Percentiles rank a stretch among this genome's conserved stretches.
Conservation (phyloP, 257 asterid genomes). For the Phtheirospermum japonicum region DNA sequence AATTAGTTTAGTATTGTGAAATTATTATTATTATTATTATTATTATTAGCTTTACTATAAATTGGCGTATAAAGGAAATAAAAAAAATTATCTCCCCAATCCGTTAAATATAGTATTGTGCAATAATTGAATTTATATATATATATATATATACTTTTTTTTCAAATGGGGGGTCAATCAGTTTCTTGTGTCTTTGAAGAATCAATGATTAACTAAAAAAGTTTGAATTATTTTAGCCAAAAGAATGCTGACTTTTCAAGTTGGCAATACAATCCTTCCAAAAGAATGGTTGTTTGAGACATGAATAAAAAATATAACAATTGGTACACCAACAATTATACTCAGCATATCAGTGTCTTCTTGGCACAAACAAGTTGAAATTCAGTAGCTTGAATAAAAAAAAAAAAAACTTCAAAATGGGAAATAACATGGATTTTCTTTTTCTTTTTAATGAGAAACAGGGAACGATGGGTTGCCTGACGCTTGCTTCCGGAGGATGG, state of each 20-base stretch:
- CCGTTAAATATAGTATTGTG: too few relatives aligned
- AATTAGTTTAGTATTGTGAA: too few relatives aligned
- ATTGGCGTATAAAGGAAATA: too few relatives aligned
- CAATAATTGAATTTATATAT: too few relatives aligned
- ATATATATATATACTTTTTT: too few relatives aligned
- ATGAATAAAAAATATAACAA: not conserved
- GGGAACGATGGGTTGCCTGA: conserved; percentile 62
- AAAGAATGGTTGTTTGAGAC: conserved; percentile 16
- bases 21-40: too few relatives aligned
- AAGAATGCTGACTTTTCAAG: conserved; percentile 30
- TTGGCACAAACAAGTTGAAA: conserved; percentile 17
- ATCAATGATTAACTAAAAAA: not conserved
- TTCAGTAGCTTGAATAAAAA: conserved; percentile 9
- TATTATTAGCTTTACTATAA: too few relatives aligned
- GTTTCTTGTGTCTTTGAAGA: too few relatives aligned
- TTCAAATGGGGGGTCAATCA: not conserved
- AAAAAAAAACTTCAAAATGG: too few relatives aligned
- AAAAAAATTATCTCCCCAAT: too few relatives aligned
- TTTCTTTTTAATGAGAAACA: conserved; percentile 19
- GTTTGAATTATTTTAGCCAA: conserved; percentile 10
- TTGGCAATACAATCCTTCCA: conserved; percentile 26
- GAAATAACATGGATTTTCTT: not conserved
- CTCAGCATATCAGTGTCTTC: not conserved
- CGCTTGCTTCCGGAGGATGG: conserved; percentile 75
- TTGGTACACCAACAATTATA: conserved; percentile 7